These are phyloP conservation scores for Cucurbita maxima DNA, from an alignment of 306 rosid species.

Conservation along the genomic window DNA sequence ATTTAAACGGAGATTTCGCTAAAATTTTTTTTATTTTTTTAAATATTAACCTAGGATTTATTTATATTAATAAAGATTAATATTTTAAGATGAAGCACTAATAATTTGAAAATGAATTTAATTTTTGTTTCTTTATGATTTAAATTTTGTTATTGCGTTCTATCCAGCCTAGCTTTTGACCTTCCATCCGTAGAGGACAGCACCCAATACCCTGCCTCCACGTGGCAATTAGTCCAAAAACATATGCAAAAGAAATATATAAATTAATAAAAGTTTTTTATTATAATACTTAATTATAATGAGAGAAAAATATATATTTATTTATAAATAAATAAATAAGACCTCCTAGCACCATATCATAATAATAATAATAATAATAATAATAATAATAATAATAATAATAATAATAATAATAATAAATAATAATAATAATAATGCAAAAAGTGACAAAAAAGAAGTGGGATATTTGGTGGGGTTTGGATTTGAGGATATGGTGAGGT, in stretches of 20 bases:
- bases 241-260: not conserved
- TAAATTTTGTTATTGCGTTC: constrained; percentile 2
- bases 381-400: not conserved
- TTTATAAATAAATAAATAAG: not conserved
- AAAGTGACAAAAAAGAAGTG: not conserved
- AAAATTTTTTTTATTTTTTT: not conserved
- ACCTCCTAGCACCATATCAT: not conserved
- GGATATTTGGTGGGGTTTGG: not conserved
- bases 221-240: not conserved
- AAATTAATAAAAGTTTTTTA: not conserved
- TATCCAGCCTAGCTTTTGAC: constrained; percentile 4
- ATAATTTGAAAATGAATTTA: not conserved
- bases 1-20: not conserved
- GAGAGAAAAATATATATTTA: too few relatives aligned
- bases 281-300: not conserved
- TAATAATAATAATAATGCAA: not conserved
- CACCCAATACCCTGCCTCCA: not conserved
- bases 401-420: not conserved
- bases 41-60: not conserved
- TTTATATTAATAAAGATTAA: not conserved
- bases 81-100: not conserved
- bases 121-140: not conserved
- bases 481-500: constrained; percentile 2
- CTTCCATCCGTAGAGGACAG: not conserved
- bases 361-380: not conserved